Evolutionary conservation across 345 rosid species (phyloP).

Genomic region (Rhodomyrtus tomentosa): DNA sequence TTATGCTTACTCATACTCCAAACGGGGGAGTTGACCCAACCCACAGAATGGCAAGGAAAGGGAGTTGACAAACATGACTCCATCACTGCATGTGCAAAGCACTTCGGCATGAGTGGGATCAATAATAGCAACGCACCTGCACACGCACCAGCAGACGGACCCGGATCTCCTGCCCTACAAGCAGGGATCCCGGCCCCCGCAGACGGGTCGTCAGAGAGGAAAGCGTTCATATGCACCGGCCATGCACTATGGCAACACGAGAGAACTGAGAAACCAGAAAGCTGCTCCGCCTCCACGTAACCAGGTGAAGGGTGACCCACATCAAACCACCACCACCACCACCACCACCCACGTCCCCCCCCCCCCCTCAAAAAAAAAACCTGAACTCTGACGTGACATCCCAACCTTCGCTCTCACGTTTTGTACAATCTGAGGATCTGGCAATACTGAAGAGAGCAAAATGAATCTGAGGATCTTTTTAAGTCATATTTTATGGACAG

Average conservation of each 20-base stretch:
- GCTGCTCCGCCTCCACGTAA: too few relatives aligned
- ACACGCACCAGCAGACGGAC: slow-evolving; percentile 7
- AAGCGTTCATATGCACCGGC: too few relatives aligned
- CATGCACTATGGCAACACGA: slow-evolving; percentile 7
- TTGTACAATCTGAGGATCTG: background rate
- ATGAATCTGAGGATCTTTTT: background rate
- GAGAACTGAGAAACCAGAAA: slow-evolving; percentile 1
- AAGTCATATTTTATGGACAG: background rate
- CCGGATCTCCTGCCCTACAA: too few relatives aligned
- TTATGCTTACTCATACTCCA: too few relatives aligned
- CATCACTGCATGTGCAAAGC: background rate
- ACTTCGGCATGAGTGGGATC: background rate
- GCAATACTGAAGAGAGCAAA: background rate
- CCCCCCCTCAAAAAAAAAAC: too few relatives aligned
- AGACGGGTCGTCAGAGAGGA: too few relatives aligned
- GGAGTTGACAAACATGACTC: background rate
- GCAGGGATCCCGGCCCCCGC: too few relatives aligned
- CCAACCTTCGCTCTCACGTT: background rate
- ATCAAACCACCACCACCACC: too few relatives aligned
- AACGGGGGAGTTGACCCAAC: too few relatives aligned
- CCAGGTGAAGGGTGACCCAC: background rate
- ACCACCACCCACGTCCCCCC: too few relatives aligned
- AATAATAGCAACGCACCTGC: background rate
- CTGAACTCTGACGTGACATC: background rate
- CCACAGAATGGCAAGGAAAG: too few relatives aligned